Evolutionary conservation across 352 stramenopile species (phyloP), one percentile per base, ranked within the genome.

Genomic region (Phytophthora megakarya): DNA sequence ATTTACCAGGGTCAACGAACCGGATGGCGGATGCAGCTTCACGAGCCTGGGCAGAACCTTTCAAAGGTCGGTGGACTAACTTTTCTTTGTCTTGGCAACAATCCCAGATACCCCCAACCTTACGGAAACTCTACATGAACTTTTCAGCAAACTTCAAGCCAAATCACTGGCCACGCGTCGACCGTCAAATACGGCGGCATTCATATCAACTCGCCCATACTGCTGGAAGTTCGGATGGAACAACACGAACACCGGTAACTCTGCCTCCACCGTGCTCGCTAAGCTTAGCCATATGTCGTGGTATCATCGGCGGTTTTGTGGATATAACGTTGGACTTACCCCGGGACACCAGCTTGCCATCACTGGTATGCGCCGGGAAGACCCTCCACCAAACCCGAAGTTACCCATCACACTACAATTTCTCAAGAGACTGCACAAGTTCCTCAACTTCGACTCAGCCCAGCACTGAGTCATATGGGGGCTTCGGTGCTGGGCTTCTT

Each of bases 11-110:
- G 0, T 37, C 48, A 5, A 42, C 40, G 0, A 75, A 81, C 32
- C 16, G 7, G n/a, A 71, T 78, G 73, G 66, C 70, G 0, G 70
- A 76, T 37, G 54, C 56, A 1, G 60, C 56, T 3, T 78, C 73
- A 1, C 13, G 65, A 19, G 61, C 64, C 0, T 72, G 65, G 65
- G 45, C 19, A 3, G 52, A 65, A 13, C 58, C 58, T 4, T 22
- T 61, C 44, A 3, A 1, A 35, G 40, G 22, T 6, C 39, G 10
- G 0, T 73, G 59, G 59, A 56, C 53, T 73, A 70, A 70, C 7
- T 56, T 64, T 32, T 62, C 39, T 38, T 13, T n/a, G 5, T 39
- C 0, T 8, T 70, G 65, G 53, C 19, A 1, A 11, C 65, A 73
- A 48, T 26, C 5, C 4, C 11, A 1, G 37, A 49, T 70, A 1